These are phyloP conservation scores for Aspergillus chevalieri DNA, from an alignment of 2,329 filamentous ascomycete species.

Conservation along the genomic window DNA sequence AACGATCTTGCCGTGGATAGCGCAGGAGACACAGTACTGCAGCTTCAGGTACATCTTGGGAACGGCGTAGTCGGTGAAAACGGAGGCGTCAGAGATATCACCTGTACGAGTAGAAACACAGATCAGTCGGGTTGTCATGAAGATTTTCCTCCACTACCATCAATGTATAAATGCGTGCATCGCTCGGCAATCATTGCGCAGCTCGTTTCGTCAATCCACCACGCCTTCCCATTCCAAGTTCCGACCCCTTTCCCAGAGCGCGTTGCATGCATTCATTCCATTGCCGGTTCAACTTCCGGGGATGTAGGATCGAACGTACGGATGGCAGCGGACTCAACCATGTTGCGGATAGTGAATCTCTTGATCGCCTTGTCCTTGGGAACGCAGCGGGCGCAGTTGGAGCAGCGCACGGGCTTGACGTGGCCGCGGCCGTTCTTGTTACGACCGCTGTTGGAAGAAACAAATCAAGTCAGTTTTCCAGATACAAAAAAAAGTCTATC, in stretches of 20 bases:
- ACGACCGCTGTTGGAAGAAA: slow-evolving; percentile 62
- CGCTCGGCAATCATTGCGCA: slow-evolving; percentile 2
- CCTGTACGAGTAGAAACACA: slow-evolving; percentile 49
- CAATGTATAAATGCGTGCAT: not conserved
- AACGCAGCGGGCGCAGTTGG: slow-evolving; percentile 81
- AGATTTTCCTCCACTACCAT: not conserved
- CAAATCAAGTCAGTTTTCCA: slow-evolving; percentile 29
- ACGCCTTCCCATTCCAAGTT: not conserved
- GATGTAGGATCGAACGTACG: slow-evolving; percentile 60
- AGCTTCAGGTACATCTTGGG: slow-evolving; percentile 99
- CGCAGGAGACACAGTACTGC: slow-evolving; percentile 99
- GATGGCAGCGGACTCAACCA: slow-evolving; percentile 99
- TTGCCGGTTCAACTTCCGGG: slow-evolving; percentile 6
- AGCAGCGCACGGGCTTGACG: slow-evolving; percentile 97
- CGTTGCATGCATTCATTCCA: not conserved
- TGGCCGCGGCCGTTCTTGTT: slow-evolving; percentile 99
- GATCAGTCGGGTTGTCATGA: slow-evolving; percentile 11
- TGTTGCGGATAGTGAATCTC: slow-evolving; percentile 99
- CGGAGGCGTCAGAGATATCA: slow-evolving; percentile 99
- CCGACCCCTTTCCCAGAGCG: not conserved
- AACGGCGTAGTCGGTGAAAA: slow-evolving; percentile 98
- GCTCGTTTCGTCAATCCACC: not conserved
- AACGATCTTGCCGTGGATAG: slow-evolving; percentile 99
- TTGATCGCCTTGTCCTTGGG: slow-evolving; percentile 99
- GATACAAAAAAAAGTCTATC: not conserved